A percentile compares a stretch with the other conserved stretches of the same genome.
Evolutionary conservation across 306 rosid genomes (phyloP).

Genomic region (Rubus idaeus): DNA sequence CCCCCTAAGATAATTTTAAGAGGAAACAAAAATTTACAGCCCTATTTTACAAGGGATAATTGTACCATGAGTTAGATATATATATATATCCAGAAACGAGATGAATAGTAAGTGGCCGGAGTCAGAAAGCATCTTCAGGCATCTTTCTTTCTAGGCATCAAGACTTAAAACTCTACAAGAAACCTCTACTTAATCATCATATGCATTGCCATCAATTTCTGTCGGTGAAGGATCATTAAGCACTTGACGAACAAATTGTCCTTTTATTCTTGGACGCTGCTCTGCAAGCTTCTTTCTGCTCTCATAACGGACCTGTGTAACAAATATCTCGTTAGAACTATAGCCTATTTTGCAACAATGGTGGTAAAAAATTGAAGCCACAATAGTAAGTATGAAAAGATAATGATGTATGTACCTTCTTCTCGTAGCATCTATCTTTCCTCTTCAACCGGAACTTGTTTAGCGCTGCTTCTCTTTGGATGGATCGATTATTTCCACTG

Average conservation of each 20-base stretch:
- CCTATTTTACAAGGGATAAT: conserved; percentile 22
- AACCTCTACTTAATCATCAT: conserved; percentile 32
- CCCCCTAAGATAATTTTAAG: conserved; percentile 6
- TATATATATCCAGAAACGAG: neutral
- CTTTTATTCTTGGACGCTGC: conserved; percentile 96
- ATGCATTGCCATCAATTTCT: conserved; percentile 39
- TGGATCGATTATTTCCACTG: conserved; percentile 48
- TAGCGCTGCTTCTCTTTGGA: conserved; percentile 82
- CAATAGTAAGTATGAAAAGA: neutral
- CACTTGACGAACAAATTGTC: conserved; percentile 86
- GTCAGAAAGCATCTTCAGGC: conserved; percentile 40
- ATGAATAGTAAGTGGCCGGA: conserved; percentile 13
- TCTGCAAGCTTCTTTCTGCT: conserved; percentile 98
- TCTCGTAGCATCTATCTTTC: conserved; percentile 93
- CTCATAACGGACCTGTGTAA: conserved; percentile 85
- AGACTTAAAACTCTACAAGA: conserved; percentile 11
- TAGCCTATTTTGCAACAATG: conserved; percentile 10
- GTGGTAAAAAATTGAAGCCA: conserved; percentile 1
- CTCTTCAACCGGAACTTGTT: conserved; percentile 87
- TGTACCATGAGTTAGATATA: neutral
- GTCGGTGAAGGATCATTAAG: conserved; percentile 37
- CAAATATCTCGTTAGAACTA: conserved; percentile 22
- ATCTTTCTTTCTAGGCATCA: conserved; percentile 19
- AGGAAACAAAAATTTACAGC: conserved; percentile 23
- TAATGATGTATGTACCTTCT: conserved; percentile 58